phyloP scores from a whole-genome alignment of 495 filamentous ascomycete genomes.

The Lepraria neglecta region DNA sequence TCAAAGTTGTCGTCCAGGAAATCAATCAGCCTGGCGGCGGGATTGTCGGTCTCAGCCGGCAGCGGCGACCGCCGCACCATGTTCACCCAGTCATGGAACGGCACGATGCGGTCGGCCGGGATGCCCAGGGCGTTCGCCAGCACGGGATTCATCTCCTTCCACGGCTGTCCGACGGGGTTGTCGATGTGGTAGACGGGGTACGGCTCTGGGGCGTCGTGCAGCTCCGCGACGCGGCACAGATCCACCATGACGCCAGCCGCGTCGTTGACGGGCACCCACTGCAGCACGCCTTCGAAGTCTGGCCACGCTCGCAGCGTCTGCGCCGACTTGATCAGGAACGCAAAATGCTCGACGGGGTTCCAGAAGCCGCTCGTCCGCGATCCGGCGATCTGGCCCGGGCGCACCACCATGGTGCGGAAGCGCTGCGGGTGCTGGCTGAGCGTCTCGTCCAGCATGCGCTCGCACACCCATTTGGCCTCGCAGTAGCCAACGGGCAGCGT shows the following conservation, averaged over 20 bases:
- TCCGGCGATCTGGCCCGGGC: constrained; percentile 47
- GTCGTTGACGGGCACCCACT: constrained; percentile 41
- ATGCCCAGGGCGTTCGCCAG: constrained; percentile 41
- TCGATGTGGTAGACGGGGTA: constrained; percentile 45
- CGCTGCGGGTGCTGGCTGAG: constrained; percentile 33
- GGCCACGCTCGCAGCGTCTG: constrained; percentile 39
- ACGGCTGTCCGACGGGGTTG: constrained; percentile 42
- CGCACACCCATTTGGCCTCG: constrained; percentile 45
- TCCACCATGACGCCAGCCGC: constrained; percentile 35
- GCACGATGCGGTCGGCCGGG: constrained; percentile 34
- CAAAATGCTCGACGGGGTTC: constrained; percentile 48
- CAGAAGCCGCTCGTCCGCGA: constrained; percentile 45
- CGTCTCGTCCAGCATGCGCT: constrained; percentile 42
- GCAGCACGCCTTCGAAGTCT: constrained; percentile 33
- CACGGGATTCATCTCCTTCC: constrained; percentile 34
- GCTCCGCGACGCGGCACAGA: too few relatives aligned
- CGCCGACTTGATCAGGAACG: constrained; percentile 41
- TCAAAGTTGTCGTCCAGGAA: constrained; percentile 48
- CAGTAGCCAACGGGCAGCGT: constrained; percentile 42
- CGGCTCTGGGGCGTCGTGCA: constrained; percentile 21
- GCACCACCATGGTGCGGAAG: constrained; percentile 41
- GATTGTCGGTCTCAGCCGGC: constrained; percentile 40
- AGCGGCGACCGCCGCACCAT: constrained; percentile 35
- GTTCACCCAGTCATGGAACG: constrained; percentile 43
- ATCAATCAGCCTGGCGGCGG: constrained; percentile 40